These are phyloP conservation scores for Bathelium albidoporum DNA, from an alignment of 495 filamentous ascomycete genomes.

Conservation along the genomic window DNA sequence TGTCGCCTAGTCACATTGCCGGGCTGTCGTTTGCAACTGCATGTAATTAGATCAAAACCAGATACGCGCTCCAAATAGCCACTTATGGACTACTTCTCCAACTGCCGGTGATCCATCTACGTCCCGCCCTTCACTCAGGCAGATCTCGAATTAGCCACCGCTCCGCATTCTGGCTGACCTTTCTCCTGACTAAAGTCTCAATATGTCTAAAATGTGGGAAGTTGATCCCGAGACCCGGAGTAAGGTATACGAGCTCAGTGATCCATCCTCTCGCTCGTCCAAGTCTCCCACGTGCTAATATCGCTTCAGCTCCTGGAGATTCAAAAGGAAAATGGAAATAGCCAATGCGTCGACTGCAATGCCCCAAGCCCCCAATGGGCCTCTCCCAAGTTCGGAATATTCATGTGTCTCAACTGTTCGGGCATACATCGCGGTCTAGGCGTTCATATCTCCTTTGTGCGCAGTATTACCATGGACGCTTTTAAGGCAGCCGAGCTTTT, in stretches of 20 bases:
- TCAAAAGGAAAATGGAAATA: constrained; percentile 79
- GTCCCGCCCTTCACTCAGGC: not conserved
- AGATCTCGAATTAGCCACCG: not conserved
- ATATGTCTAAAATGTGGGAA: constrained; percentile 68
- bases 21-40: no score
- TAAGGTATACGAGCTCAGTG: constrained; percentile 50
- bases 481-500: constrained; percentile 82
- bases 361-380: constrained; percentile 95
- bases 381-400: constrained; percentile 70
- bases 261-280: not conserved
- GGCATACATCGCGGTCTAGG: constrained; percentile 90
- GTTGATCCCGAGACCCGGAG: constrained; percentile 90
- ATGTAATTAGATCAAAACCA: no score
- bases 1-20: not conserved
- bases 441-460: constrained; percentile 96
- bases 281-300: constrained; percentile 6
- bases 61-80: not conserved
- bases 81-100: not conserved
- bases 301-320: constrained; percentile 63
- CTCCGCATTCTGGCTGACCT: not conserved
- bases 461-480: constrained; percentile 92
- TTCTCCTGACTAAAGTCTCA: not conserved
- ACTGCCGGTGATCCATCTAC: not conserved
- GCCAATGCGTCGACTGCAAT: constrained; percentile 82
- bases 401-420: constrained; percentile 94